Conservation (phyloP, 2,329 filamentous ascomycete genomes). For the Penicillium oxalicum region DNA sequence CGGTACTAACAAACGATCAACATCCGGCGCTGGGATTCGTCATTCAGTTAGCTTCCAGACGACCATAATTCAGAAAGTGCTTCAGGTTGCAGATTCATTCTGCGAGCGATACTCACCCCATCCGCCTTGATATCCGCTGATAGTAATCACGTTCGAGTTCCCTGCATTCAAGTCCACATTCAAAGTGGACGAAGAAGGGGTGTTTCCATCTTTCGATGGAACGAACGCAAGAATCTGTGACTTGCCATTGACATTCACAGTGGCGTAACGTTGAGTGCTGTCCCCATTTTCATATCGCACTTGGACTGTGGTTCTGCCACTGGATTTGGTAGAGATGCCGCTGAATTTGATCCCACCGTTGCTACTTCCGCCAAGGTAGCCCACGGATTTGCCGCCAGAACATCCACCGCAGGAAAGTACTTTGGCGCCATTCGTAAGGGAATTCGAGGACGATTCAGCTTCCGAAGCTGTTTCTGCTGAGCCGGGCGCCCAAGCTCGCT, state of each 20-base stretch:
- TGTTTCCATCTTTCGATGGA: not conserved
- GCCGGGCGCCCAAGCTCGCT: not conserved
- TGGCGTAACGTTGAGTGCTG: not conserved
- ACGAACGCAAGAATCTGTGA: not conserved
- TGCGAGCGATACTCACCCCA: not conserved
- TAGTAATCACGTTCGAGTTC: not conserved
- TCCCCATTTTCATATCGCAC: constrained; percentile 1
- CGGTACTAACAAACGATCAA: not conserved
- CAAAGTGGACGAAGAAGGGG: not conserved
- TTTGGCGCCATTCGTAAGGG: not conserved
- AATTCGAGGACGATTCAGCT: not conserved
- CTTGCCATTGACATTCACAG: not conserved
- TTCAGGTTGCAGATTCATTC: not conserved
- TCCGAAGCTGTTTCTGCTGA: not conserved
- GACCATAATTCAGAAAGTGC: not conserved
- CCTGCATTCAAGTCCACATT: not conserved
- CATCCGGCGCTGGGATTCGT: not conserved
- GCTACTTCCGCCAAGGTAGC: not conserved
- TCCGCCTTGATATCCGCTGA: not conserved
- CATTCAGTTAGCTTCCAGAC: not conserved
- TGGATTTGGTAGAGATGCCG: not conserved
- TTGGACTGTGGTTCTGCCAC: not conserved
- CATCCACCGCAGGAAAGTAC: not conserved
- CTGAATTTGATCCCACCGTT: not conserved
- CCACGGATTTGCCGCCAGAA: not conserved